Evolutionary conservation across 306 rosid genomes (phyloP).

Genomic region (Corylus heterophylla): DNA sequence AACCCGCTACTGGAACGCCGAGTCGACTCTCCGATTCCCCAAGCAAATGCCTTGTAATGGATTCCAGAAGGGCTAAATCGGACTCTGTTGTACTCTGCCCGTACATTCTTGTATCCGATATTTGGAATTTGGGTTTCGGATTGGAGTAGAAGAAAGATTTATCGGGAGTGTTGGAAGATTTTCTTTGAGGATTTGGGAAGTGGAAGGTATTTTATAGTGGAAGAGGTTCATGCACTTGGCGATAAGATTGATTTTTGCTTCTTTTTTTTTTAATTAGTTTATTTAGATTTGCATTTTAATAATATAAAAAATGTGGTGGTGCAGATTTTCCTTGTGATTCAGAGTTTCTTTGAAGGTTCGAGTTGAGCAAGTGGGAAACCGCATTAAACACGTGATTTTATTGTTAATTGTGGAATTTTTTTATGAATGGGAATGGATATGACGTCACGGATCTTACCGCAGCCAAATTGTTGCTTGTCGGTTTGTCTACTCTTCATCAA

Average conservation of each 20-base stretch:
- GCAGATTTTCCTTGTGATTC: background rate
- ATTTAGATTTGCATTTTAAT: background rate
- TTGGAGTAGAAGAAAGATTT: too few relatives aligned
- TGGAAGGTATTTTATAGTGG: slow-evolving; percentile 39
- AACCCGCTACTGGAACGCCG: slow-evolving; percentile 14
- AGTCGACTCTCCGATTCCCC: slow-evolving; percentile 48
- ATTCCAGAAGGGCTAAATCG: slow-evolving; percentile 45
- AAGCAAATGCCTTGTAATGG: slow-evolving; percentile 65
- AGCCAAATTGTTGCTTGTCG: slow-evolving; percentile 1
- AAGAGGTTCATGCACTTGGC: slow-evolving; percentile 56
- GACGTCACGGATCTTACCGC: slow-evolving; percentile 40
- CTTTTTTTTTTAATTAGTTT: background rate
- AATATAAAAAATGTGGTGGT: background rate
- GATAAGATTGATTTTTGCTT: background rate
- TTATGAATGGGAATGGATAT: background rate
- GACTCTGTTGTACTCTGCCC: slow-evolving; percentile 35
- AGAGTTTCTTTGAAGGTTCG: slow-evolving; percentile 52
- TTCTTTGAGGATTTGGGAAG: background rate
- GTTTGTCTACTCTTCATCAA: too few relatives aligned
- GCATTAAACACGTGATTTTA: slow-evolving; percentile 53
- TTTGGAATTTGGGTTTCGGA: too few relatives aligned
- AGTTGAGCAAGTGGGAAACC: slow-evolving; percentile 34
- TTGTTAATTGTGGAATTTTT: background rate
- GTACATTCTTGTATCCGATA: slow-evolving; percentile 27
- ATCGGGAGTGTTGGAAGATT: too few relatives aligned